phyloP scores from a whole-genome alignment of 2,329 filamentous ascomycete species.

The Penicillium hesseltinei region DNA sequence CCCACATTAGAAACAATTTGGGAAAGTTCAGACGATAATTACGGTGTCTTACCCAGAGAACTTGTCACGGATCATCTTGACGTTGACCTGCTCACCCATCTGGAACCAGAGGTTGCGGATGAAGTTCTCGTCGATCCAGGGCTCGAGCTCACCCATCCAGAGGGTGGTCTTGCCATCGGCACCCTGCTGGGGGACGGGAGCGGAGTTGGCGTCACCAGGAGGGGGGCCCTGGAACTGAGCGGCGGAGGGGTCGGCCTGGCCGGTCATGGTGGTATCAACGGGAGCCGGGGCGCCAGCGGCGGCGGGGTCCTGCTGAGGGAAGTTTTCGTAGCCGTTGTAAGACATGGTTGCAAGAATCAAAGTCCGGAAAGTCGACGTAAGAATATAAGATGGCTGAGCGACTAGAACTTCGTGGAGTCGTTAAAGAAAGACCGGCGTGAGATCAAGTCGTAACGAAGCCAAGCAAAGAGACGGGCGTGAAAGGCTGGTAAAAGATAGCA shows the following conservation, averaged over 20 bases:
- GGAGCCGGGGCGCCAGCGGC: slow-evolving; percentile 48
- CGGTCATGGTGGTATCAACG: slow-evolving; percentile 54
- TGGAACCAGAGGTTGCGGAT: slow-evolving; percentile 93
- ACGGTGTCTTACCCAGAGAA: slow-evolving; percentile 76
- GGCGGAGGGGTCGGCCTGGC: slow-evolving; percentile 57
- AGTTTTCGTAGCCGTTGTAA: slow-evolving; percentile 65
- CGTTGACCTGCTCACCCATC: slow-evolving; percentile 91
- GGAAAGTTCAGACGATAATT: background rate
- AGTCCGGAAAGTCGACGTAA: slow-evolving; percentile 26
- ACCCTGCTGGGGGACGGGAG: slow-evolving; percentile 50
- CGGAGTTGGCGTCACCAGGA: slow-evolving; percentile 41
- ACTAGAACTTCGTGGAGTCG: slow-evolving; percentile 42
- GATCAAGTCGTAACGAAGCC: slow-evolving; percentile 35
- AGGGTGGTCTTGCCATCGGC: slow-evolving; percentile 58
- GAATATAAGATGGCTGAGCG: slow-evolving; percentile 35
- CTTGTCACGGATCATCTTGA: slow-evolving; percentile 99
- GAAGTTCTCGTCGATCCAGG: slow-evolving; percentile 99
- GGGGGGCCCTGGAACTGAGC: slow-evolving; percentile 51
- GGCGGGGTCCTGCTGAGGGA: slow-evolving; percentile 58
- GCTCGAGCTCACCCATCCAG: slow-evolving; percentile 96
- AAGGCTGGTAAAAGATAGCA: slow-evolving; percentile 21
- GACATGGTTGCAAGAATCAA: slow-evolving; percentile 54
- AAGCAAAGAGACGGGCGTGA: slow-evolving; percentile 23
- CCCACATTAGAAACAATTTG: slow-evolving; percentile 42
- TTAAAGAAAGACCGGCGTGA: slow-evolving; percentile 40